A percentile compares a stretch with the other conserved stretches of the same genome.
These are phyloP conservation scores for Trebouxia sp. DNA, from an alignment of 139 green algal genomes.

Conservation along the genomic window DNA sequence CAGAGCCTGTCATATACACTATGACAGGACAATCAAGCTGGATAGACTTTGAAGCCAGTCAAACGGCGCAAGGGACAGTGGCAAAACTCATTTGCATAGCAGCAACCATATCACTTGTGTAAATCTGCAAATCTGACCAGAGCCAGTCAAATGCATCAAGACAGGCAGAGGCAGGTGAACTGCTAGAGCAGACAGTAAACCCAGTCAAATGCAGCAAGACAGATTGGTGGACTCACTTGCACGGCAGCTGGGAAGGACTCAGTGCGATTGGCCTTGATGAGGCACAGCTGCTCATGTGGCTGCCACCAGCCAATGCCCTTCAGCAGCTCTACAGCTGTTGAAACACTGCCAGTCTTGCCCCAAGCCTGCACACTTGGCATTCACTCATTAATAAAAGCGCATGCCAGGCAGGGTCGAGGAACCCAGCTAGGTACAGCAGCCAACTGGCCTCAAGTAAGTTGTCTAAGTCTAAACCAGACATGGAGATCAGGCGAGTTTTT, in stretches of 20 bases:
- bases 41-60: too few species aligned
- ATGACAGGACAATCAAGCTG: too few species aligned
- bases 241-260: slow-evolving; percentile 37
- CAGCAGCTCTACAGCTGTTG: slow-evolving; percentile 51
- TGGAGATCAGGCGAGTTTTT: too few species aligned
- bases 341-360: neutral
- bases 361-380: slow-evolving; percentile 32
- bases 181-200: too few species aligned
- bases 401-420: too few species aligned
- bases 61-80: neutral
- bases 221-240: slow-evolving; percentile 31
- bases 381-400: too few species aligned
- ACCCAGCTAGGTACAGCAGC: neutral
- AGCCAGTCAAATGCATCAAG: neutral
- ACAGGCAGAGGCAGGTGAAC: too few species aligned
- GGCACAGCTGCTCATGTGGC: slow-evolving; percentile 59
- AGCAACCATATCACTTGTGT: neutral
- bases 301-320: slow-evolving; percentile 53
- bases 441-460: neutral
- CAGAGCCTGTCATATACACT: too few species aligned
- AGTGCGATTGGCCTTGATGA: slow-evolving; percentile 31
- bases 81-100: too few species aligned
- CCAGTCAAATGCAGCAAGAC: neutral
- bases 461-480: too few species aligned
- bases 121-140: neutral